Evolutionary conservation across 441 rosid species (phyloP).

Genomic region (Erodium moschatum): DNA sequence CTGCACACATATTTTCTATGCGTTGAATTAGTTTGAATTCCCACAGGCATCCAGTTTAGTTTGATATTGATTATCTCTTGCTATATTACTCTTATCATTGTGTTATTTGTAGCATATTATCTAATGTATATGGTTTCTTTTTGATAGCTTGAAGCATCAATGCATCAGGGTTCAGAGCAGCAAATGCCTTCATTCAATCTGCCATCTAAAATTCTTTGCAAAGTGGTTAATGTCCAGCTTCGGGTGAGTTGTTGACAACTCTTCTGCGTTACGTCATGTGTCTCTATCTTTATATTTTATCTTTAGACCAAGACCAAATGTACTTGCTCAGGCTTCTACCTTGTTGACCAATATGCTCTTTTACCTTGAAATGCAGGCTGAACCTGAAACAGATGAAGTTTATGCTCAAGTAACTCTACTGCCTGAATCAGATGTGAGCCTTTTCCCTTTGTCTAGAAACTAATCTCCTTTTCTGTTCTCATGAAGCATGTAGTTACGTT

Average conservation of each 20-base stretch:
- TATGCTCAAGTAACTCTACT: constrained; percentile 85
- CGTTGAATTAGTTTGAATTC: not conserved
- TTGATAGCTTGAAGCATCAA: constrained; percentile 84
- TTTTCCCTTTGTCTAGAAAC: constrained; percentile 11
- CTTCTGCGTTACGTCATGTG: not conserved
- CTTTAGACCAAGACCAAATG: not conserved
- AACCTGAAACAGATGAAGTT: constrained; percentile 89
- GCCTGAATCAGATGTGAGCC: constrained; percentile 53
- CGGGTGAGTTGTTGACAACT: constrained; percentile 35
- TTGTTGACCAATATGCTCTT: not conserved
- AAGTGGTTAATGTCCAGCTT: constrained; percentile 65
- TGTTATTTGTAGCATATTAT: not conserved
- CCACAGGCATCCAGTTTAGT: not conserved
- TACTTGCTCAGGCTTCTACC: not conserved
- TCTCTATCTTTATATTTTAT: not conserved
- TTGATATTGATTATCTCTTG: not conserved
- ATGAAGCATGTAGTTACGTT: not conserved
- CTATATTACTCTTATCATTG: not conserved
- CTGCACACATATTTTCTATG: not conserved
- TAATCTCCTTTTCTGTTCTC: not conserved
- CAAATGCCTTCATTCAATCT: constrained; percentile 88
- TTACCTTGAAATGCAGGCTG: constrained; percentile 47
- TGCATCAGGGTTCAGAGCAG: constrained; percentile 74
- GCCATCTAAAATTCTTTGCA: constrained; percentile 72
- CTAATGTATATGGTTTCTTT: not conserved